Evolutionary conservation across 75 land plant species (phyloP).

Genomic region (Chamaecyparis obtusa): DNA sequence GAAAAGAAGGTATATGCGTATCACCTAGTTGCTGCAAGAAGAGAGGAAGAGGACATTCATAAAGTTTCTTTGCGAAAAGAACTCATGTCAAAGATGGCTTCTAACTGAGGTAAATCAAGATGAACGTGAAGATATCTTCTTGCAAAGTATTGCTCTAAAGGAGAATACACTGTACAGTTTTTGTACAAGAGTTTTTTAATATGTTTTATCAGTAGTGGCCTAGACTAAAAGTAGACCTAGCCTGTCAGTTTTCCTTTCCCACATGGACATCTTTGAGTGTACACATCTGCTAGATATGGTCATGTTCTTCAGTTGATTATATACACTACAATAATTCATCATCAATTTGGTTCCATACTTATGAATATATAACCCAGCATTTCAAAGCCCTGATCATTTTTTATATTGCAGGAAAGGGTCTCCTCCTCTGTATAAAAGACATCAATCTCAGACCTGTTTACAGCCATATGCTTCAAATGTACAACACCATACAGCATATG

Average conservation of each 20-base stretch:
- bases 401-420: too few species aligned
- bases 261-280: too few species aligned
- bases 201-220: not conserved
- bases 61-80: slow-evolving; percentile 70
- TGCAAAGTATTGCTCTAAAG: slow-evolving; percentile 26
- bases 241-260: not conserved
- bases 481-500: too few species aligned
- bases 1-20: slow-evolving; percentile 69
- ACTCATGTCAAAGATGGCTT: slow-evolving; percentile 56
- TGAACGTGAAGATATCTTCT: slow-evolving; percentile 41
- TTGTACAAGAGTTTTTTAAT: not conserved
- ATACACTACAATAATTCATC: too few species aligned
- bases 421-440: too few species aligned
- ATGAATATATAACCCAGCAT: too few species aligned
- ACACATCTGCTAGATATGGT: too few species aligned
- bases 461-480: too few species aligned
- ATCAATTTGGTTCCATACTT: too few species aligned
- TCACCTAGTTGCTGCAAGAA: slow-evolving; percentile 65
- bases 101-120: slow-evolving; percentile 33
- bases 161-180: not conserved
- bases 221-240: not conserved
- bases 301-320: too few species aligned
- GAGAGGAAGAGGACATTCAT: slow-evolving; percentile 73
- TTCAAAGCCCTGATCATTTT: too few species aligned
- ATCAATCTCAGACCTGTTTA: too few species aligned